Base-by-base conservation (phyloP, 257 asterid species). In the Solanum gracilifrons region DNA sequence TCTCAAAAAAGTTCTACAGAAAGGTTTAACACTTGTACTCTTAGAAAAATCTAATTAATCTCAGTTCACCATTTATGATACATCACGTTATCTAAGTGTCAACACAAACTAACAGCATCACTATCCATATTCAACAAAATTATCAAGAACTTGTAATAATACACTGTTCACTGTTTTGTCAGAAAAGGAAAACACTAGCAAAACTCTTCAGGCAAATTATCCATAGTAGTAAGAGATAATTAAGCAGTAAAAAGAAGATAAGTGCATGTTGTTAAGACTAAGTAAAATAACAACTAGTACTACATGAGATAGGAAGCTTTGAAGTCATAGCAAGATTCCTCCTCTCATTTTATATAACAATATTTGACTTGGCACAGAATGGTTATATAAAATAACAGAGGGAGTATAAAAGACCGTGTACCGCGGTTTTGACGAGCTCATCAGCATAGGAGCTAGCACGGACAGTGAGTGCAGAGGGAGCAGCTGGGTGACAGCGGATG, bases 381-480 rank as follows among this genome's bases (percentile, higher is more conserved):
- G 32, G 29, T 55, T 29, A 35, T 23, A 83, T 13, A 35, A 60
- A 39, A 37, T 21, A 11, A 58, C 58, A 60, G 48, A 55, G 51
- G 7, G 33, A 83, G 74, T 83, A 69, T 35, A 66, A 3, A 64
- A 37, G 82, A 83, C 33, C 2, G 60, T 91, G 25, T 92, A 94
- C 95, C 89, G 96, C 96, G 18, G 96, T 94, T 84, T 94, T 94
- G 82, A 94, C 91, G 35, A 94, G 96, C 85, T 93, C 96, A 88
- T 94, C 94, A 29, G 94, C 92, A 32, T 94, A 93, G 36, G 92
- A 89, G 91, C 88, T 83, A 35, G 96, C 95, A 31, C 92, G 94
- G 76, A 94, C 84, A 55, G 91, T 87, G 86, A 94, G 90, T 35
- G 89, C 80, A 64, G 93, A 89, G 74, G 95, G 18, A 35, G 92